Evolutionary conservation across 129 eudicot genomes (phyloP), one percentile per base, ranked within the genome.

Genomic region (Tagetes patula): DNA sequence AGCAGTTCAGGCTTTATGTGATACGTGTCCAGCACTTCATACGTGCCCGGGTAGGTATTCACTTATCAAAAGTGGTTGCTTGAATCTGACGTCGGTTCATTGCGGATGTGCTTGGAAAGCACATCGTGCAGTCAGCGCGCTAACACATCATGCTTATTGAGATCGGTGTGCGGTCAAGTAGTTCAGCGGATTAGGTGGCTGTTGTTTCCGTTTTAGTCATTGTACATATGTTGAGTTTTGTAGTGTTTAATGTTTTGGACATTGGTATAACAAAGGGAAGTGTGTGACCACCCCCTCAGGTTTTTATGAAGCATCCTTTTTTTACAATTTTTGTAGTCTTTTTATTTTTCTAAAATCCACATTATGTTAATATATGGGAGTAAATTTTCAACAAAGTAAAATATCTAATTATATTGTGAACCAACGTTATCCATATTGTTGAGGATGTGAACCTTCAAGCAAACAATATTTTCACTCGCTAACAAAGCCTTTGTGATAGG

Each of bases 21-120:
- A 92, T 79, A 87, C 88, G 0, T 92, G 79, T 50, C 96, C 98
- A 0, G 84, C 90, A 12, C 98, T 92, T 49, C 98, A 92, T 75
- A 92, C 98, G 0, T 92, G 98, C 70, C 92, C 98, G 0, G 98
- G 90, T 14, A 80, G 98, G 49, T 95, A 92, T 75, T 92, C 98
- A 1, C 88, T 92, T 61, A 92, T 92, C 47, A 92, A 85, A 55
- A 92, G 98, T 36, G 98, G 98, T 12, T 92, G 98, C 65, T 85
- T 92, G 55, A 87, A 80, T 82, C 76, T 92, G 45, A 92, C 98
- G 0, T 92, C 98, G 0, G 98, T 92, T 49, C 98, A 87, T 73
- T 92, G 98, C 58, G 92, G 92, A 5, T 92, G 98, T 72, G 75
- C 85, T 37, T 69, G 83, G 66, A 87, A 88, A 56, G 81, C 86